Percentiles rank a stretch among this genome's conserved stretches.
phyloP scores from a whole-genome alignment of 352 stramenopile genomes.

The Phytophthora uliginosa region DNA sequence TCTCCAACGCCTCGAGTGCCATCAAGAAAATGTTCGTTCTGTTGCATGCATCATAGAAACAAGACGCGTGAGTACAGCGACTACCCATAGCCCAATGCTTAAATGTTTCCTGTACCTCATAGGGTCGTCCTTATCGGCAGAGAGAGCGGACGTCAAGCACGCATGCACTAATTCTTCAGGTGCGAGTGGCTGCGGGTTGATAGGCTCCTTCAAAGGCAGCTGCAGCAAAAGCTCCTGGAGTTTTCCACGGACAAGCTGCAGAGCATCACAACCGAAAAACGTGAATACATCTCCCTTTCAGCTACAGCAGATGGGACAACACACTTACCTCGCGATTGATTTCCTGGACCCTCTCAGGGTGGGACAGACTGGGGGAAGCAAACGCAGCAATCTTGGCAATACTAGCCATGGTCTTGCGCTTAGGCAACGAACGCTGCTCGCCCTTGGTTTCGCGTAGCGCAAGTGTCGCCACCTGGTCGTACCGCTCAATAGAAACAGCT shows the following conservation, averaged over 20 bases:
- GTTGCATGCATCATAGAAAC: neutral
- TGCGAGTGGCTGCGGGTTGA: conserved; percentile 52
- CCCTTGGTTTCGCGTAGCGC: conserved; percentile 63
- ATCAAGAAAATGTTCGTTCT: conserved; percentile 81
- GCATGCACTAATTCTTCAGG: conserved; percentile 56
- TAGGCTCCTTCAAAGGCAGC: conserved; percentile 49
- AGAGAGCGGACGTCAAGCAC: conserved; percentile 60
- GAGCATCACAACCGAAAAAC: conserved; percentile 13
- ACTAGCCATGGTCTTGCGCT: conserved; percentile 83
- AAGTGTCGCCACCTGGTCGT: conserved; percentile 64
- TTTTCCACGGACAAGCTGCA: conserved; percentile 57
- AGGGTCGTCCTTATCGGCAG: conserved; percentile 55
- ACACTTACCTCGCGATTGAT: conserved; percentile 71
- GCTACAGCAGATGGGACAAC: conserved; percentile 3
- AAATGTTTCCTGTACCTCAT: conserved; percentile 46
- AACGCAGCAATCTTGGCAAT: conserved; percentile 85
- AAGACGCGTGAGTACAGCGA: conserved; percentile 7
- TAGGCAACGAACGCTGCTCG: conserved; percentile 63
- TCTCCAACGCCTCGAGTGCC: conserved; percentile 76
- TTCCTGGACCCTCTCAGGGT: conserved; percentile 49
- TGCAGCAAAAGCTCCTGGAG: conserved; percentile 77
- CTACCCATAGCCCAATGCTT: neutral
- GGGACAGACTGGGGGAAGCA: conserved; percentile 51
- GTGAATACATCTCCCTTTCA: neutral
- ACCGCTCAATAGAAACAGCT: conserved; percentile 70